Evolutionary conservation across 331 rosid species (phyloP), one percentile per base, ranked within the genome.

Genomic region (Arachis monticola): DNA sequence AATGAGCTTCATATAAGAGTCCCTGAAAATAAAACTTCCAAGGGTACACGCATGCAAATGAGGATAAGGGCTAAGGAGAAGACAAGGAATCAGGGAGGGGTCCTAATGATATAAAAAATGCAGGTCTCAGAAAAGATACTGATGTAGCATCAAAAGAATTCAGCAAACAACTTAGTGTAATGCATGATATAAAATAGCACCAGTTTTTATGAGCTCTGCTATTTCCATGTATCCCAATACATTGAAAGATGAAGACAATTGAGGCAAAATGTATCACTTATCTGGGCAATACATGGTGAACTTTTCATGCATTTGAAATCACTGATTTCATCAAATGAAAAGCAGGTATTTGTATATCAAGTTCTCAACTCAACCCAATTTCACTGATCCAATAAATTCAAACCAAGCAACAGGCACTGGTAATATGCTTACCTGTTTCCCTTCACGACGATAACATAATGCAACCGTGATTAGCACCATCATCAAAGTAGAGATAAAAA

Each of bases 401-500:
- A 59, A 79, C 67, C 67, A 68, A 4, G 14, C 6, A 14, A 64
- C 1, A 53, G 41, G 52, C 4, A 44, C 47, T 55, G 46, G 40
- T 63, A 61, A 63, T 14, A 30, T 6, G 22, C 51, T 59, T 74
- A 93, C 98, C 96, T 93, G 92, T 82, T 91, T 82, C 78, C 81
- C 87, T 22, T 91, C 98, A n/a, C 75, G 73, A 69, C 89, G 79
- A 60, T 86, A 68, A 73, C 86, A 79, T 40, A 90, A 85, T n/a
- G 90, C 63, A 67, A 90, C 74, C 30, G 30, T 27, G 60, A 89
- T 83, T 42, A 89, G 80, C 59, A 82, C 92, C 32, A 93, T 76
- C 67, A 85, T 82, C 79, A 27, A 27, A 27, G 30, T 1, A 27
- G 30, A 27, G 30, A 27, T 27, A 27, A 27, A 27, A 27, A 27